These are phyloP conservation scores for Phytophthora constricta DNA, from an alignment of 352 stramenopile species.

Conservation along the genomic window DNA sequence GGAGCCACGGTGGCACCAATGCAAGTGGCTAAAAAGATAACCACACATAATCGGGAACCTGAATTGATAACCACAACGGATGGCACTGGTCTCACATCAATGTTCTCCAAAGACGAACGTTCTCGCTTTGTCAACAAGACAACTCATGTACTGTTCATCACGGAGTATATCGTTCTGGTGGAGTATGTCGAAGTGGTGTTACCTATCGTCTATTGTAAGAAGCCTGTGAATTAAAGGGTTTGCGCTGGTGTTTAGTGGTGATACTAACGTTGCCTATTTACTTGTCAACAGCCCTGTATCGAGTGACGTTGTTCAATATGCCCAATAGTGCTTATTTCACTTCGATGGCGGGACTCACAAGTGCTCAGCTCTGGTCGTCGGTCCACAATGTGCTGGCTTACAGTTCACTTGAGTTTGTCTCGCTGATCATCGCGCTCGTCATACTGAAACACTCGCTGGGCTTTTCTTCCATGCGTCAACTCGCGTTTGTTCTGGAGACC, in stretches of 20 bases:
- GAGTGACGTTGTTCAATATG: conserved; percentile 9
- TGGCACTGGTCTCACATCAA: neutral
- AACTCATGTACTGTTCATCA: conserved; percentile 31
- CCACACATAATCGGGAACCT: neutral
- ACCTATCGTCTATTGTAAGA: conserved; percentile 37
- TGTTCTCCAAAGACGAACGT: conserved; percentile 13
- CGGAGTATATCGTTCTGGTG: conserved; percentile 43
- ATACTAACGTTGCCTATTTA: neutral
- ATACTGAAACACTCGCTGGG: conserved; percentile 9
- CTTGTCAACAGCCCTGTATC: conserved; percentile 1
- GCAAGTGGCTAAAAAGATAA: neutral
- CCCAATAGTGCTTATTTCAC: conserved; percentile 21
- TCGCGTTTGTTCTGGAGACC: conserved; percentile 39
- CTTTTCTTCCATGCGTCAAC: conserved; percentile 25
- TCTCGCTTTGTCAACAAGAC: conserved; percentile 26
- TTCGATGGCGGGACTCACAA: conserved; percentile 2
- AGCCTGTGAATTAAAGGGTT: neutral
- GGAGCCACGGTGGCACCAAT: neutral
- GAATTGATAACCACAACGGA: neutral
- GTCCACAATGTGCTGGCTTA: conserved; percentile 19
- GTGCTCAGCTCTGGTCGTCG: neutral
- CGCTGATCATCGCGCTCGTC: neutral
- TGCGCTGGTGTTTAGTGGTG: neutral
- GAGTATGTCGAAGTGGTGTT: conserved; percentile 44
- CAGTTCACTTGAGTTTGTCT: conserved; percentile 15